A percentile compares a stretch with the other conserved stretches of the same genome.
These are phyloP conservation scores for Pisolithus orientalis DNA, from an alignment of 768 basidiomycete species.

Conservation along the genomic window DNA sequence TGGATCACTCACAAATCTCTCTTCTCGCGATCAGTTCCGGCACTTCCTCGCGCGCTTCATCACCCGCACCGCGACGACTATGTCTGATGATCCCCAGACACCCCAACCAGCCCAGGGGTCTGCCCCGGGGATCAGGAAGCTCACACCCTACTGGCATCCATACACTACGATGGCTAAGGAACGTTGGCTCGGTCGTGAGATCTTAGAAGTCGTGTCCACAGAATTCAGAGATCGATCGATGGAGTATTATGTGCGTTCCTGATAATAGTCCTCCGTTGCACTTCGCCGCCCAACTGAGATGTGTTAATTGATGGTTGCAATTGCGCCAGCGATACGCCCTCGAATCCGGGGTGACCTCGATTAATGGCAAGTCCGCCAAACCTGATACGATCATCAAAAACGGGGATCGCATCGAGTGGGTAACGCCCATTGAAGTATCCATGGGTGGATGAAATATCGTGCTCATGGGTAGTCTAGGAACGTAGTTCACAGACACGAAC, in stretches of 20 bases:
- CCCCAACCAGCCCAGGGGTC: constrained; percentile 24
- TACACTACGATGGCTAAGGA: constrained; percentile 91
- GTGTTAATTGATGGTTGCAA: not conserved
- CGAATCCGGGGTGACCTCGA: constrained; percentile 91
- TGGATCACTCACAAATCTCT: constrained; percentile 40
- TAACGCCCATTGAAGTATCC: not conserved
- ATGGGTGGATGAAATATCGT: not conserved
- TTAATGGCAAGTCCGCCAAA: constrained; percentile 84
- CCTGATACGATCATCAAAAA: constrained; percentile 76
- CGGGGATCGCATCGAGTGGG: constrained; percentile 88
- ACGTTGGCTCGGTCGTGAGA: constrained; percentile 81
- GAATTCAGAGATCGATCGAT: constrained; percentile 91
- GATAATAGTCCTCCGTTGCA: not conserved
- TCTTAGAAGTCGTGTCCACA: constrained; percentile 88
- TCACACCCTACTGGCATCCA: constrained; percentile 87
- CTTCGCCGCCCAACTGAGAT: not conserved
- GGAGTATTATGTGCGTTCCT: constrained; percentile 84
- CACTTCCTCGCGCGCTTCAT: constrained; percentile 51
- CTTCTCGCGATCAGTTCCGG: constrained; percentile 50
- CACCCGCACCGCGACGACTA: constrained; percentile 30
- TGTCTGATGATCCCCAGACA: constrained; percentile 29
- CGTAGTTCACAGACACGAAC: constrained; percentile 94
- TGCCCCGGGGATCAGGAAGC: constrained; percentile 60
- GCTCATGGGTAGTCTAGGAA: constrained; percentile 46
- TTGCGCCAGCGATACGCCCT: constrained; percentile 59